Evolutionary conservation across 2,329 filamentous ascomycete genomes (phyloP).

Genomic region (Rhinocladiella similis): DNA sequence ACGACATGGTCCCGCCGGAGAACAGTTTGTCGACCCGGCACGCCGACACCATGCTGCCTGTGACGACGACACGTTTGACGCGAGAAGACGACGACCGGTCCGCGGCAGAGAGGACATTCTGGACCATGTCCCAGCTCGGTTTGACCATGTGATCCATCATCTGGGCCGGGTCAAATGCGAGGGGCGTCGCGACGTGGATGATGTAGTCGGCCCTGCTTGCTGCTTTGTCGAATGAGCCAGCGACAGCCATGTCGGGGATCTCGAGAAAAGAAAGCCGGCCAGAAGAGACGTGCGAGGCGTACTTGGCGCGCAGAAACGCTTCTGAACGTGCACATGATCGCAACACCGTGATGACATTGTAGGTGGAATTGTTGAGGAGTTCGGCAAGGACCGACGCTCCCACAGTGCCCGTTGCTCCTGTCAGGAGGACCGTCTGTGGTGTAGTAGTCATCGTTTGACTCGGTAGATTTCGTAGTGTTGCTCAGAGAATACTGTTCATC

Average conservation of each 20-base stretch:
- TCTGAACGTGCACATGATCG: constrained; percentile 7
- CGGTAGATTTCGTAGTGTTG: too few species aligned
- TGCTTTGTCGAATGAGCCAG: constrained; percentile 2
- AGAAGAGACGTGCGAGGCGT: constrained; percentile 3
- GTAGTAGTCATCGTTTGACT: background rate
- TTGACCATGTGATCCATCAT: constrained; percentile 11
- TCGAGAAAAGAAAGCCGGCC: constrained; percentile 10
- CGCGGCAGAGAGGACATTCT: constrained; percentile 8
- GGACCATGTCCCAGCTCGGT: constrained; percentile 9
- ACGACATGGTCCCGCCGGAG: background rate
- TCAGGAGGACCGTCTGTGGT: constrained; percentile 9
- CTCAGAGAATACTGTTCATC: too few species aligned
- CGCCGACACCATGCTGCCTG: constrained; percentile 9
- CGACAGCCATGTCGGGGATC: constrained; percentile 9
- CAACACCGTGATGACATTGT: constrained; percentile 9
- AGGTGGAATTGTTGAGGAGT: background rate
- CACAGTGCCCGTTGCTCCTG: constrained; percentile 10
- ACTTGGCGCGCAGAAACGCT: constrained; percentile 4
- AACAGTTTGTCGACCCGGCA: constrained; percentile 1
- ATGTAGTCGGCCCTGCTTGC: constrained; percentile 6
- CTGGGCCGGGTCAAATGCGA: constrained; percentile 2
- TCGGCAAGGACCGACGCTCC: constrained; percentile 6
- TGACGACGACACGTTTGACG: constrained; percentile 8
- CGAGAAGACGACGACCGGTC: constrained; percentile 1
- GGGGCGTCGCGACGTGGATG: constrained; percentile 13